These are phyloP conservation scores for Phialophora expanda DNA, from an alignment of 2,329 filamentous ascomycete genomes.

Conservation along the genomic window DNA sequence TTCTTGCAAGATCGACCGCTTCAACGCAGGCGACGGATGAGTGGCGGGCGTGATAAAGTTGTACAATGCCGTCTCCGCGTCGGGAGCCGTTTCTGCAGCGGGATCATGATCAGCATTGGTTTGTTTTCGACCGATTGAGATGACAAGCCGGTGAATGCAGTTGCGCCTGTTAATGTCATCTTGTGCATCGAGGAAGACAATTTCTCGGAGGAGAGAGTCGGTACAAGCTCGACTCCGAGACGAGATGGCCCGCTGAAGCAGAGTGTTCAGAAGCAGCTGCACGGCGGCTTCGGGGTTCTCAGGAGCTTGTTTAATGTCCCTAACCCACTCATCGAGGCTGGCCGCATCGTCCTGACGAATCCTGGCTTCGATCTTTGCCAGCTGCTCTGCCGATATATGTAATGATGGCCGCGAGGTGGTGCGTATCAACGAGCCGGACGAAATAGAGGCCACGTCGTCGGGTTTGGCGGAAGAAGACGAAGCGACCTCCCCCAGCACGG, in stretches of 20 bases:
- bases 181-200: slow-evolving; percentile 77
- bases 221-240: slow-evolving; percentile 77
- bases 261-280: slow-evolving; percentile 48
- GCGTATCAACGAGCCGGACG: slow-evolving; percentile 73
- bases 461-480: slow-evolving; percentile 63
- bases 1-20: slow-evolving; percentile 69
- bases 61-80: slow-evolving; percentile 61
- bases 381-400: slow-evolving; percentile 68
- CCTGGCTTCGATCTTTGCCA: slow-evolving; percentile 74
- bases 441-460: slow-evolving; percentile 45
- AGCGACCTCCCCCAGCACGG: slow-evolving; percentile 73
- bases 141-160: slow-evolving; percentile 88
- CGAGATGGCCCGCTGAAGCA: slow-evolving; percentile 61
- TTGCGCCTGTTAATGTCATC: slow-evolving; percentile 95
- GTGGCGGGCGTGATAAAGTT: slow-evolving; percentile 82
- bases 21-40: slow-evolving; percentile 66
- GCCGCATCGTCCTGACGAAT: slow-evolving; percentile 70
- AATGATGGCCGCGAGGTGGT: slow-evolving; percentile 76
- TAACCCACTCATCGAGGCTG: slow-evolving; percentile 44
- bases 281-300: slow-evolving; percentile 36
- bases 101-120: slow-evolving; percentile 59
- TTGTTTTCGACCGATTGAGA: slow-evolving; percentile 82
- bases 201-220: slow-evolving; percentile 68
- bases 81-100: slow-evolving; percentile 58
- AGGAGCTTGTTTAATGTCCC: slow-evolving; percentile 23